Base-by-base conservation (phyloP, 495 filamentous ascomycete genomes). In the Xylaria longipes region DNA sequence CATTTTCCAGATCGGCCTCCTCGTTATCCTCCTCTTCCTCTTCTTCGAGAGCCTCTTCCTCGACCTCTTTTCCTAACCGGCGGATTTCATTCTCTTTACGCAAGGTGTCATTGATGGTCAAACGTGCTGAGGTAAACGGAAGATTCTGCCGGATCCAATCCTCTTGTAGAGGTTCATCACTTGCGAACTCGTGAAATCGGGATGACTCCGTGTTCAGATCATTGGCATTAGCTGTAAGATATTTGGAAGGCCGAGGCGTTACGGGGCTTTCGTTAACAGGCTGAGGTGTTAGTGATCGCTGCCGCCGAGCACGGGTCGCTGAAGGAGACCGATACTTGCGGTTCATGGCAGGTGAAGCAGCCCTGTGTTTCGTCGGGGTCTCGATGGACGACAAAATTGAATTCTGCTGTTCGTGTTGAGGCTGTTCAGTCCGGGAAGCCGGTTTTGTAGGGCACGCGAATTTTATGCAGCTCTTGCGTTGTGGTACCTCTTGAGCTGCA, bases 141-240 rank as follows among this genome's bases (percentile, higher is more conserved):
- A 86, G 45, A 57, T 91, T 86, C 69, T 91, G 89, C 48, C 86
- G 89, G 31, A 93, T 90, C 94, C 94, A 97, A 76, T 96, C 94
- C 71, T 97, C 94, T 72, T 95, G 91, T 72, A 92, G 88, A 37
- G 90, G 88, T 68, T 91, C 85, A 41, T 91, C 92, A 77, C 91
- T 95, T 14, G 93, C 95, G 80, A 98, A 98, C 75, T 97, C 96
- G 78, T 98, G 94, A 79, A 98, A 98, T 25, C 92, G 89, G 73
- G 91, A 68, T 84, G 90, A 81, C 89, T 93, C 61, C 86, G 91
- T 76, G 81, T 90, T 85, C 41, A 94, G 84, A 69, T 93, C 85
- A 39, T 77, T 80, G 31, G 84, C 77, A 65, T 85, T 80, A n/a
- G 82, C 85, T 11, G 80, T 80, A 31, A 89, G 78, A 77, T 84